Conservation (phyloP, 768 basidiomycete genomes). For the Mycena galopus region DNA sequence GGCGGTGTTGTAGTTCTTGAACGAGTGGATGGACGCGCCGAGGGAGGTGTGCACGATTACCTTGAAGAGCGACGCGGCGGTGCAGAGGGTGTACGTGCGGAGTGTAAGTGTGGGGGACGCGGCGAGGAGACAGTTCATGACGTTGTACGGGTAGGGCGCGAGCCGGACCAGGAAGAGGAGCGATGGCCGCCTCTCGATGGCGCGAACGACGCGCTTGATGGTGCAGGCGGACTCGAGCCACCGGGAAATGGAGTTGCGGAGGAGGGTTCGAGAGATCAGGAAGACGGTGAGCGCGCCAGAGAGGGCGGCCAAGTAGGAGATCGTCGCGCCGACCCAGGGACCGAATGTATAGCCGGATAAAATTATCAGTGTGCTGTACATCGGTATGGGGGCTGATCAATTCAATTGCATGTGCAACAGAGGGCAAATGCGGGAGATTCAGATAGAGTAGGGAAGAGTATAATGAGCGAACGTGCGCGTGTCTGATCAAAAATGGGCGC, state of each 20-base stretch:
- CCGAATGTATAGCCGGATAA: conserved; percentile 94
- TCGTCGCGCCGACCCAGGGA: conserved; percentile 83
- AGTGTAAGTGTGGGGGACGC: conserved; percentile 87
- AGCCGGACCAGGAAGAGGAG: conserved; percentile 92
- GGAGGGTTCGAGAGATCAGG: conserved; percentile 78
- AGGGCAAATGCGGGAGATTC: too few species aligned
- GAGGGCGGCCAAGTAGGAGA: conserved; percentile 91
- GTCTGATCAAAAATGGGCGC: conserved; percentile 1
- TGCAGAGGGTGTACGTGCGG: conserved; percentile 83
- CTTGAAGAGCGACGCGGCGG: conserved; percentile 89
- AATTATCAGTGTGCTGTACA: conserved; percentile 94
- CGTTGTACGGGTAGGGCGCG: conserved; percentile 94
- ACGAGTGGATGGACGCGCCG: conserved; percentile 89
- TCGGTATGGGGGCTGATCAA: conserved; percentile 82
- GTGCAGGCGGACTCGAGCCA: conserved; percentile 80
- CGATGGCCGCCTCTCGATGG: conserved; percentile 89
- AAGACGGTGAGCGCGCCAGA: conserved; percentile 89
- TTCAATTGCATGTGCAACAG: too few species aligned
- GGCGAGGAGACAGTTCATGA: conserved; percentile 94
- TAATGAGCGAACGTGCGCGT: conserved; percentile 16
- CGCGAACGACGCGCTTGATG: conserved; percentile 85
- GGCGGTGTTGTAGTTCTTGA: conserved; percentile 71
- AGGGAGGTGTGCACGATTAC: conserved; percentile 92
- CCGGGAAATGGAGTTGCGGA: conserved; percentile 77
- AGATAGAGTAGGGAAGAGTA: neutral